Conservation (phyloP, 768 basidiomycete genomes). For the Serendipita sp. region DNA sequence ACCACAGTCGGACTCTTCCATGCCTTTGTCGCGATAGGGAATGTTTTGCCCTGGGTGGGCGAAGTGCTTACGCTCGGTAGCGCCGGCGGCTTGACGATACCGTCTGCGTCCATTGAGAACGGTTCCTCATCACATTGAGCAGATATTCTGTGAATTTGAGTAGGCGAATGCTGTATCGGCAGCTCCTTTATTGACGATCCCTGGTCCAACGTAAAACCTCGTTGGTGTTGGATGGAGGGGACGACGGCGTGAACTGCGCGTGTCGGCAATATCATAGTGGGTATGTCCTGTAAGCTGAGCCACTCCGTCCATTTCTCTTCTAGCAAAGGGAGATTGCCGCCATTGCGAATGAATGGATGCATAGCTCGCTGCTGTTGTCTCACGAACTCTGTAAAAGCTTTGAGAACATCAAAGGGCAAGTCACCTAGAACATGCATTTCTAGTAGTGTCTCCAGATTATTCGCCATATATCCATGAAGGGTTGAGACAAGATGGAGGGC, state of each 20-base stretch:
- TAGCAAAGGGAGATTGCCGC: conserved; percentile 34
- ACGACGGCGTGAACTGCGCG: conserved; percentile 5
- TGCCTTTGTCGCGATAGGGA: conserved; percentile 15
- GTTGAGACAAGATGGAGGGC: conserved; percentile 50
- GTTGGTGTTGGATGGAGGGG: background rate
- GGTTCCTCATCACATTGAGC: conserved; percentile 19
- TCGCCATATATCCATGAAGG: conserved; percentile 63
- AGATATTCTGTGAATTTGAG: conserved; percentile 19
- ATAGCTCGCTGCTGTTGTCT: conserved; percentile 45
- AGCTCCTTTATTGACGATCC: background rate
- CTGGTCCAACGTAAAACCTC: background rate
- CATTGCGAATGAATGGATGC: conserved; percentile 48
- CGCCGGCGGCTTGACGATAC: conserved; percentile 11
- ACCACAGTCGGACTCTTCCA: conserved; percentile 21
- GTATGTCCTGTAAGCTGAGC: conserved; percentile 55
- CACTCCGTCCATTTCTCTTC: conserved; percentile 53
- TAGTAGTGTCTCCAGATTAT: conserved; percentile 79
- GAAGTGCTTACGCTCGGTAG: conserved; percentile 15
- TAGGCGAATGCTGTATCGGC: conserved; percentile 9
- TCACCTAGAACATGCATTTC: conserved; percentile 70
- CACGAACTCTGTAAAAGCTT: conserved; percentile 46
- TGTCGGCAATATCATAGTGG: conserved; percentile 33
- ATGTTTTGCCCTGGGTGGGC: conserved; percentile 1
- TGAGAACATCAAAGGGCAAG: conserved; percentile 46
- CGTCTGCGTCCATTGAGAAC: conserved; percentile 33